Conservation (phyloP, 805 yeast genomes). For the Metschnikowia picachoensis region DNA sequence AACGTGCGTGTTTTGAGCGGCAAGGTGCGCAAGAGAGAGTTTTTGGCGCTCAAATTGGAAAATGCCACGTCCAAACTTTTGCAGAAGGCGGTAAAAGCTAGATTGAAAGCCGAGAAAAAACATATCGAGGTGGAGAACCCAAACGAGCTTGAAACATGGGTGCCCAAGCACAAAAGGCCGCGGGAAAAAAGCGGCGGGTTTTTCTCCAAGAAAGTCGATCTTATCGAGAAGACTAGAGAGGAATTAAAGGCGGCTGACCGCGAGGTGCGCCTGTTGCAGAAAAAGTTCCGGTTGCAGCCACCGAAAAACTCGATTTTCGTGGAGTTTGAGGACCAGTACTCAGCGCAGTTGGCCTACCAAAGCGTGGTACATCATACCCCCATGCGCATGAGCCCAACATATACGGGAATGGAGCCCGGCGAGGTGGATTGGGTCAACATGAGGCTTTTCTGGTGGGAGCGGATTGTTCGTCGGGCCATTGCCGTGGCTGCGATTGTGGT, state of each 20-base stretch:
- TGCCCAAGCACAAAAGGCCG: slow-evolving; percentile 70
- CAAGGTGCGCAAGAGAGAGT: slow-evolving; percentile 56
- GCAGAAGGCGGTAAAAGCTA: slow-evolving; percentile 58
- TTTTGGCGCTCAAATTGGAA: slow-evolving; percentile 62
- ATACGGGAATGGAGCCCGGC: slow-evolving; percentile 58
- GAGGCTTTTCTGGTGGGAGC: slow-evolving; percentile 80
- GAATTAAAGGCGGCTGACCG: slow-evolving; percentile 53
- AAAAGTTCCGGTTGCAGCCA: slow-evolving; percentile 39
- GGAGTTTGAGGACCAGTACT: slow-evolving; percentile 72
- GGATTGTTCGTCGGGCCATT: slow-evolving; percentile 48
- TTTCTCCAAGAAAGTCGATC: slow-evolving; percentile 53
- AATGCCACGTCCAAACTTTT: slow-evolving; percentile 57
- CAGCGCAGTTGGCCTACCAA: slow-evolving; percentile 71
- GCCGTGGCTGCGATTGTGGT: slow-evolving; percentile 54
- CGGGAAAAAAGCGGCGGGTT: slow-evolving; percentile 46
- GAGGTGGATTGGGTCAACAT: slow-evolving; percentile 69
- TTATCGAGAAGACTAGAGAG: slow-evolving; percentile 54
- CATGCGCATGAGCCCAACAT: slow-evolving; percentile 55
- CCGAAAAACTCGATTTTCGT: slow-evolving; percentile 82
- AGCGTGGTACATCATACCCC: slow-evolving; percentile 63
- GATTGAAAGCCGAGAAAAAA: slow-evolving; percentile 65
- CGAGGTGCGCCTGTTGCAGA: slow-evolving; percentile 56
- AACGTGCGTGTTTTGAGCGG: slow-evolving; percentile 51
- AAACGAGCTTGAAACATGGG: slow-evolving; percentile 50
- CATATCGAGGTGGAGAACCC: slow-evolving; percentile 29